phyloP scores from a whole-genome alignment of 345 rosid genomes.

The Eucalyptus curtisii region DNA sequence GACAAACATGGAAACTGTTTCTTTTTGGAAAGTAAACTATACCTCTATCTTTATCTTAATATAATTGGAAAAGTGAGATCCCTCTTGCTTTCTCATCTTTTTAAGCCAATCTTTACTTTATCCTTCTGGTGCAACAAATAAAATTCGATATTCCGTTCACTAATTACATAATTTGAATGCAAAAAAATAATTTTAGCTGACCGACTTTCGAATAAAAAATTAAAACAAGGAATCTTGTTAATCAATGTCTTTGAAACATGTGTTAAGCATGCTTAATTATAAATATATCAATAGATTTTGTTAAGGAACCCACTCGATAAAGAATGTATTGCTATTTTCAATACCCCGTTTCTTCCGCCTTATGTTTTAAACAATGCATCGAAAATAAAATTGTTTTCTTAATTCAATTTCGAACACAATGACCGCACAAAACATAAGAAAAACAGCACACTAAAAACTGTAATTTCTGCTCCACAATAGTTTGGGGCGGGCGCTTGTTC shows the following conservation, averaged over 20 bases:
- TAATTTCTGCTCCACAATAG: background rate
- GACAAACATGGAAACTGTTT: background rate
- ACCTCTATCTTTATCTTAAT: background rate
- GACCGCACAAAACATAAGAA: fast-evolving
- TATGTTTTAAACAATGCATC: background rate
- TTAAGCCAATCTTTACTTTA: background rate
- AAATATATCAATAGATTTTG: fast-evolving
- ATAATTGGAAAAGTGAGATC: background rate
- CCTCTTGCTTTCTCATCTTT: background rate
- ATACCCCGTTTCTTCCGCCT: background rate
- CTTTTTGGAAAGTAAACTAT: background rate
- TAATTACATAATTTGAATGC: background rate
- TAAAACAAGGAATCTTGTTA: background rate
- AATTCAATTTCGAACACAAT: background rate
- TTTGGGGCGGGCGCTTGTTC: too few species aligned
- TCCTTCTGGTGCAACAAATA: background rate
- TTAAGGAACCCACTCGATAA: fast-evolving
- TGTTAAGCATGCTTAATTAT: background rate
- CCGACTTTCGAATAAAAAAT: background rate
- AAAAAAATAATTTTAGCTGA: background rate
- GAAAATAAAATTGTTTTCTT: background rate
- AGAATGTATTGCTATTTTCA: background rate
- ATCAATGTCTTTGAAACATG: background rate
- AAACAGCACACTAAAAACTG: background rate
- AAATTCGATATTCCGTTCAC: background rate